Evolutionary conservation across 106 monocot genomes (phyloP).

Genomic region (Agapanthus africanus): DNA sequence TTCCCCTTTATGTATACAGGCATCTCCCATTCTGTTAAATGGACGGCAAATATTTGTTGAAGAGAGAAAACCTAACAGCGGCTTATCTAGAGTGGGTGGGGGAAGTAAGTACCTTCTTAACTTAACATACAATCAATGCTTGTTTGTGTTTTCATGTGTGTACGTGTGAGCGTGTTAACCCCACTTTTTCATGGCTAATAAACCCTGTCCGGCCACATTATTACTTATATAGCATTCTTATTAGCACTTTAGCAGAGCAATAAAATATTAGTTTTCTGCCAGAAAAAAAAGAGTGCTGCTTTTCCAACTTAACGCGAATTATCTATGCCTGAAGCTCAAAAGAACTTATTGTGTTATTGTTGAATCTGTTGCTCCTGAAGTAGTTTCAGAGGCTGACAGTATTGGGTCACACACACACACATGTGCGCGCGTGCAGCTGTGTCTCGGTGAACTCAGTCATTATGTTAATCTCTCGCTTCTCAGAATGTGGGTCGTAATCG

Average conservation of each 20-base stretch:
- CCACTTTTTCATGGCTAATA: not conserved
- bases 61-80: conserved; percentile 45
- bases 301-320: not conserved
- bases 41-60: conserved; percentile 47
- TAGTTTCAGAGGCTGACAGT: not conserved
- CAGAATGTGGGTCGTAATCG: too few relatives aligned
- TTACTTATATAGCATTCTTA: not conserved
- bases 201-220: not conserved
- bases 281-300: not conserved
- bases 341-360: not conserved
- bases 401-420: too few relatives aligned
- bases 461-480: too few relatives aligned
- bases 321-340: not conserved
- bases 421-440: too few relatives aligned
- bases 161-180: not conserved
- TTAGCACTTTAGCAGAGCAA: not conserved
- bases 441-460: too few relatives aligned
- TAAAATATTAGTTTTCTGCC: not conserved
- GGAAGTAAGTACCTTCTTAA: conserved; percentile 34
- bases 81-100: conserved; percentile 18
- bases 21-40: conserved; percentile 49
- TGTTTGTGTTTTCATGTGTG: not conserved
- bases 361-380: not conserved
- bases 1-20: conserved; percentile 20
- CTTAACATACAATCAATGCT: not conserved